Evolutionary conservation across 2,329 filamentous ascomycete genomes (phyloP), one percentile per base, ranked within the genome.

Genomic region (Fusarium sp.): DNA sequence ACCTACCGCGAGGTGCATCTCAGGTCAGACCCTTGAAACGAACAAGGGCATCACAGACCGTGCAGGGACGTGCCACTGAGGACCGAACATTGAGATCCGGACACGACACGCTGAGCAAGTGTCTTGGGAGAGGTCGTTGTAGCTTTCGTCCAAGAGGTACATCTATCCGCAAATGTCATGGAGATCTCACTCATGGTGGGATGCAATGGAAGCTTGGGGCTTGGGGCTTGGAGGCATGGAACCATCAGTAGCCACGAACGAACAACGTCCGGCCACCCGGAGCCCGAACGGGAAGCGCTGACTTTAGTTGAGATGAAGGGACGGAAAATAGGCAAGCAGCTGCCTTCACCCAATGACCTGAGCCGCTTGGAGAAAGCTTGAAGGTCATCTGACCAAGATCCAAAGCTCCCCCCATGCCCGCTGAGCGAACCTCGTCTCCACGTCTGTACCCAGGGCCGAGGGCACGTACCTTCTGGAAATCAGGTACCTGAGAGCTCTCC

Each of bases 161-260:
- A 65, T 74, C 68, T 62, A 68, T 71, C 71, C 71, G 71, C 70
- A 74, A 67, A 43, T 56, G 16, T 45, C 43, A 59, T 35, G 43
- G 59, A 73, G 66, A 57, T 58, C 37, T 41, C 61, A 32, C 43
- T 50, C 52, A 59, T 56, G 58, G 62, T 67, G 66, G 70, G 61
- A 61, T 62, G 41, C 6, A 34, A 65, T 66, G 52, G 66, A 35
- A 66, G 39, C 48, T 52, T 52, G 48, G 32, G 59, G 39, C 58
- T 59, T 50, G 57, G 57, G 56, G 67, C 67, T 43, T 67, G 34
- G 18, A 54, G 30, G 30, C n/a, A 54, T 54, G 52, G 45, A 70
- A 61, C 52, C 50, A 61, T 50, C 30, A 61, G 48, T 66, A 61
- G 35, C 58, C 58, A 73, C 45, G 48, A 67, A 50, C 37, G 56